Evolutionary conservation across 352 stramenopile genomes (phyloP).

Genomic region (Phytophthora sp.): DNA sequence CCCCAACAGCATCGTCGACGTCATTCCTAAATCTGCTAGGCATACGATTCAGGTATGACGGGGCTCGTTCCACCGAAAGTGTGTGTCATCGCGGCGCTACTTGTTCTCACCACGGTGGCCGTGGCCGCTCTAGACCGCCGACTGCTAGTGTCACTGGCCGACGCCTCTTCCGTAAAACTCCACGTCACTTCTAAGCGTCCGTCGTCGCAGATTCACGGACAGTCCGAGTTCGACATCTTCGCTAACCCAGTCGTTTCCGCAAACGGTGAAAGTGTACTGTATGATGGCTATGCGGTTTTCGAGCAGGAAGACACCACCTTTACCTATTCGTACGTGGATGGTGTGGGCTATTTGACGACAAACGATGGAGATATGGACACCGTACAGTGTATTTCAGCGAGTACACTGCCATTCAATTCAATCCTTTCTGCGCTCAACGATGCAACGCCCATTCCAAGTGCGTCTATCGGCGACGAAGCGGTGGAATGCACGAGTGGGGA

Average conservation of each 20-base stretch:
- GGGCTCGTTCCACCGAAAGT: neutral
- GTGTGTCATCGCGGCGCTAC: neutral
- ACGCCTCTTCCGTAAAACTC: conserved; percentile 36
- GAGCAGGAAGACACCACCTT: conserved; percentile 15
- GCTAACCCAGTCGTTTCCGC: conserved; percentile 33
- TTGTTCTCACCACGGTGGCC: neutral
- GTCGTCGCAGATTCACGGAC: conserved; percentile 38
- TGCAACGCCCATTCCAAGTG: conserved; percentile 17
- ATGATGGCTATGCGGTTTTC: conserved; percentile 36
- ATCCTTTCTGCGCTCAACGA: conserved; percentile 32
- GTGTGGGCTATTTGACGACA: conserved; percentile 24
- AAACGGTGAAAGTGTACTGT: conserved; percentile 28
- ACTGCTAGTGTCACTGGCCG: neutral
- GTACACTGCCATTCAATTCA: conserved; percentile 26
- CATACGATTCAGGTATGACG: neutral
- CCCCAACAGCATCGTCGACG: neutral
- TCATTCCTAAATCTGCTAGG: neutral
- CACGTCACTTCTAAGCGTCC: conserved; percentile 40
- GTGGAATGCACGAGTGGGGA: conserved; percentile 33
- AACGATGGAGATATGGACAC: conserved; percentile 2
- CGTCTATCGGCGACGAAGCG: conserved; percentile 6
- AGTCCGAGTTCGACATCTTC: conserved; percentile 42
- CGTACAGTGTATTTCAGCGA: conserved; percentile 21
- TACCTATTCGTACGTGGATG: conserved; percentile 37
- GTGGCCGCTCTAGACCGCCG: neutral